Evolutionary conservation across 2,329 filamentous ascomycete species (phyloP).

Genomic region (Graphilbum fragrans): DNA sequence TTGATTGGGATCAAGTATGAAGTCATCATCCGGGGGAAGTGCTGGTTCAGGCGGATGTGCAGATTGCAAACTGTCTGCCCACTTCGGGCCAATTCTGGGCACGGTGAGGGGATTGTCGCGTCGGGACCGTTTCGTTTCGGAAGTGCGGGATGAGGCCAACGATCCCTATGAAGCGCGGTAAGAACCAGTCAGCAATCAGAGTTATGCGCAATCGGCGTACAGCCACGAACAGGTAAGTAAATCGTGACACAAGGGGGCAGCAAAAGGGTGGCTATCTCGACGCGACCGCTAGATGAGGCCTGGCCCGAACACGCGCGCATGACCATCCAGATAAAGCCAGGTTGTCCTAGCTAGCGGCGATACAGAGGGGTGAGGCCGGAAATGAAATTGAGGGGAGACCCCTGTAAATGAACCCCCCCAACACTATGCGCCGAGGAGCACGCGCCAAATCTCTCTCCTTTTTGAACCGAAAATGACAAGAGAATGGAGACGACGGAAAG

Average conservation of each 20-base stretch:
- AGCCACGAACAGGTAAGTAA: too few relatives aligned
- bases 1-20: slow-evolving; percentile 10
- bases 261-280: background rate
- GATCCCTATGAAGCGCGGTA: slow-evolving; percentile 1
- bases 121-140: background rate
- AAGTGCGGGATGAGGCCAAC: background rate
- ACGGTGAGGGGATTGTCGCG: slow-evolving; percentile 8
- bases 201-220: too few relatives aligned
- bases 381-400: background rate
- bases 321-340: background rate
- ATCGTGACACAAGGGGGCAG: background rate
- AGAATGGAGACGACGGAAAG: background rate
- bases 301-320: background rate
- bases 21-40: slow-evolving; percentile 9
- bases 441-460: background rate
- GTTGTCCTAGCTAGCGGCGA: background rate
- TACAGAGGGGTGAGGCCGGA: background rate
- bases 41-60: slow-evolving; percentile 2
- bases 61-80: slow-evolving; percentile 9
- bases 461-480: background rate
- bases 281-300: background rate
- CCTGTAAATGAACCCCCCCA: background rate
- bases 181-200: background rate
- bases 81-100: slow-evolving; percentile 17
- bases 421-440: background rate